A percentile compares a stretch with the other conserved stretches of the same genome.
These are phyloP conservation scores for Pythium scleroteichum DNA, from an alignment of 352 stramenopile species.

Conservation along the genomic window DNA sequence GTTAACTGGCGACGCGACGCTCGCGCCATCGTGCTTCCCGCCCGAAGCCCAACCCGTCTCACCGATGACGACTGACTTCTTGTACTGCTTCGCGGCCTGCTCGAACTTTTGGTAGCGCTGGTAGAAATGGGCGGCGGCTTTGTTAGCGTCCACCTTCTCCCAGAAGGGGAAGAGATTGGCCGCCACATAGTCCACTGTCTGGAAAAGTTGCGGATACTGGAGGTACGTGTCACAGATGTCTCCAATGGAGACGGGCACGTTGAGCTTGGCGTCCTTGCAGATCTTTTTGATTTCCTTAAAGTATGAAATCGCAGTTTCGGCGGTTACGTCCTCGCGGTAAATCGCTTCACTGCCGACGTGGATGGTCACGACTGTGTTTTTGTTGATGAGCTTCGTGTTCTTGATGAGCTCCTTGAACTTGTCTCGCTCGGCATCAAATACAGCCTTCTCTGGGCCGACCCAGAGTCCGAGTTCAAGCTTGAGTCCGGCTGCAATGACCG, in stretches of 20 bases:
- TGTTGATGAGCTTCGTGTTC: constrained; percentile 28
- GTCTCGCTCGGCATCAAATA: constrained; percentile 45
- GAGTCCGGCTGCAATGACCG: constrained; percentile 44
- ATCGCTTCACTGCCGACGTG: constrained; percentile 71
- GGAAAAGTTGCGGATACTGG: constrained; percentile 40
- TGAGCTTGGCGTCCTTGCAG: constrained; percentile 26
- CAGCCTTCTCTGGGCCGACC: constrained; percentile 36
- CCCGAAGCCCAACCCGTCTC: constrained; percentile 65
- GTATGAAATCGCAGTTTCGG: constrained; percentile 36
- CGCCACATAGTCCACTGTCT: constrained; percentile 52
- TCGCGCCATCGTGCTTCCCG: constrained; percentile 39
- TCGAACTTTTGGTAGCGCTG: constrained; percentile 38
- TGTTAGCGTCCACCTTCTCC: constrained; percentile 41
- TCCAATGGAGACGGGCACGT: constrained; percentile 50
- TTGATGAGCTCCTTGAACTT: constrained; percentile 43
- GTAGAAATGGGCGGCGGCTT: constrained; percentile 43
- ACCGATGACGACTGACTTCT: constrained; percentile 56
- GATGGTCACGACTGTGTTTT: constrained; percentile 43
- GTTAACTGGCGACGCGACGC: constrained; percentile 36
- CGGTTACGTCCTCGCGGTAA: constrained; percentile 59
- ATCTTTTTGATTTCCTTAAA: constrained; percentile 44
- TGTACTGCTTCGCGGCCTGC: constrained; percentile 23
- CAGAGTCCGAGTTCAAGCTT: constrained; percentile 62
- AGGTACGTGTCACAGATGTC: constrained; percentile 67
- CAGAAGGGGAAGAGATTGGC: constrained; percentile 73